Evolutionary conservation across 2,329 filamentous ascomycete genomes (phyloP).

Genomic region (Ophiognomonia clavigignenti-juglandacearum): DNA sequence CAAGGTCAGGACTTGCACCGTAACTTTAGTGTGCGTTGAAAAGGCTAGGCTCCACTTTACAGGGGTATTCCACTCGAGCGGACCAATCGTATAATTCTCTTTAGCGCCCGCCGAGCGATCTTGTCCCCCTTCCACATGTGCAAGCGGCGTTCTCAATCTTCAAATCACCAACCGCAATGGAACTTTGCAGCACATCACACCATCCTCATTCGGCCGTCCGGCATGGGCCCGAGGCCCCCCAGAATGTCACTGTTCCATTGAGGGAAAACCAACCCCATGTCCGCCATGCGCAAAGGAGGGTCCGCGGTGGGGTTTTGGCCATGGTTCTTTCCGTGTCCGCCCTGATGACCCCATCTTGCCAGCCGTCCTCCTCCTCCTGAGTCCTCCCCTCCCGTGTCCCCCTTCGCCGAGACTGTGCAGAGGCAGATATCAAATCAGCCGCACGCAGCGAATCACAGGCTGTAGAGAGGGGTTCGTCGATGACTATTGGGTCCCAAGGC

Average conservation of each 20-base stretch:
- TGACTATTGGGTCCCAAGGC: background rate
- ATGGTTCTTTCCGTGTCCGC: too few relatives aligned
- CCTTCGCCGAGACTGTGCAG: background rate
- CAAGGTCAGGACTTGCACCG: background rate
- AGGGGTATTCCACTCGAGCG: background rate
- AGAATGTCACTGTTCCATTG: too few relatives aligned
- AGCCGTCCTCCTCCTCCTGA: background rate
- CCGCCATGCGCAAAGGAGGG: too few relatives aligned
- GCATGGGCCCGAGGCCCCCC: background rate
- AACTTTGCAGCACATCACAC: background rate
- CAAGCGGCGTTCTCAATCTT: too few relatives aligned
- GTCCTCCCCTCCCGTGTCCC: background rate
- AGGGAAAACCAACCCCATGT: too few relatives aligned
- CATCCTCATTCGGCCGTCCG: background rate
- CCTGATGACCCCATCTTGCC: background rate
- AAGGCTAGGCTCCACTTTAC: background rate
- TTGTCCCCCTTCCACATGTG: background rate
- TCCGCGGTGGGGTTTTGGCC: too few relatives aligned
- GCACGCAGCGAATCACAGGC: slow-evolving; percentile 12
- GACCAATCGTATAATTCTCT: background rate
- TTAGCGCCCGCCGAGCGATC: background rate
- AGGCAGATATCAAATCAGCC: slow-evolving; percentile 6
- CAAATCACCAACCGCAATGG: slow-evolving; percentile 1
- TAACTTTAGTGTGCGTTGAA: background rate
- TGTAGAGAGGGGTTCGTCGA: background rate